Evolutionary conservation across 495 filamentous ascomycete genomes (phyloP), one percentile per base, ranked within the genome.

Genomic region (Lepraria neglecta): DNA sequence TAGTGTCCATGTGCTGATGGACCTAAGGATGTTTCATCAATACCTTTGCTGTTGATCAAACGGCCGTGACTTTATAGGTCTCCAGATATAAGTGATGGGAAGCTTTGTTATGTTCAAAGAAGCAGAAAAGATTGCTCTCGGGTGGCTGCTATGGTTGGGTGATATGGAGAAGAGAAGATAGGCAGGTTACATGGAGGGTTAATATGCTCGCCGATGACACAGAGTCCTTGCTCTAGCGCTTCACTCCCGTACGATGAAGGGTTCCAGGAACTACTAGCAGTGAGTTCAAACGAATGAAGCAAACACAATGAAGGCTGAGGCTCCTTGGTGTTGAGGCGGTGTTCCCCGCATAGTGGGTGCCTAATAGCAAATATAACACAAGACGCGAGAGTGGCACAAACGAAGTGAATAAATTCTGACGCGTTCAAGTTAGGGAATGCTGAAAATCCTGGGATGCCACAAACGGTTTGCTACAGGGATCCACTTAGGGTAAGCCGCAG

Each of bases 101-200:
- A 40, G 19, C 31, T 58, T 43, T 63, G 31, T 27, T 51, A 4
- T 35, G 43, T 45, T 42, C 5, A n/a, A n/a, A 19, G 58, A 28
- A 6, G 30, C 52, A 60, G 24, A 35, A 30, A 40, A 38, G 53
- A 38, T 31, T 56, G 60, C 21, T 31, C 4, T 35, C 42, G 44
- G 7, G 45, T 51, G 35, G 27, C 30, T 62, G 60, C 53, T 51
- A 42, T 3, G 19, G 30, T 24, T 14, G n/a, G 35, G 45, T 21
- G 42, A 30, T 40, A 46, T 5, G 31, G 35, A 45, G 44, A 61
- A 27, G 53, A 40, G 28, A 14, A 54, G 27, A 52, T 45, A 59
- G 61, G 61, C 6, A 60, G 46, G 61, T 44, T 59, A 45, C 61
- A 64, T 51, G 17, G 43, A 59, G 47, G 56, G 58, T 33, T 53